Conservation (phyloP, 2,329 filamentous ascomycete genomes). For the Pyricularia pennisetigena region DNA sequence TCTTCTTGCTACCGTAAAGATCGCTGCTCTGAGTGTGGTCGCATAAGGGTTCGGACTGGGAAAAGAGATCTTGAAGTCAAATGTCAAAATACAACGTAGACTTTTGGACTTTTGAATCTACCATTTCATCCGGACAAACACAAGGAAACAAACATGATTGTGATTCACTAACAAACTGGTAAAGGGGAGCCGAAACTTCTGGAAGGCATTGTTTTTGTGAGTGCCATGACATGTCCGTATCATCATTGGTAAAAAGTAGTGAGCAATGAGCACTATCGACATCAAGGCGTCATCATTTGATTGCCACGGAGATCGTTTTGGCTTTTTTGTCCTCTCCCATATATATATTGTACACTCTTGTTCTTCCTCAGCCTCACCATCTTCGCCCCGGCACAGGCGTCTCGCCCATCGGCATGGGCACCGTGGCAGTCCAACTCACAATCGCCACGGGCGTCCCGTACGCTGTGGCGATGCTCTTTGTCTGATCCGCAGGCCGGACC, state of each 20-base stretch:
- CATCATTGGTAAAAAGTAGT: no score
- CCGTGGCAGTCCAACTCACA: background rate
- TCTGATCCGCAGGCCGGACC: conserved; percentile 14
- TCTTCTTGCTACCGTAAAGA: background rate
- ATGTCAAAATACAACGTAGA: background rate
- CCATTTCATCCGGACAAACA: background rate
- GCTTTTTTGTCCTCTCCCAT: background rate
- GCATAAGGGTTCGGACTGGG: background rate
- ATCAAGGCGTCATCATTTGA: no score
- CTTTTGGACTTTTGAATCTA: background rate
- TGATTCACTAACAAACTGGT: no score
- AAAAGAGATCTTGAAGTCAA: background rate
- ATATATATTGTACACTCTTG: background rate
- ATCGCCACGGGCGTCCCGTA: conserved; percentile 17
- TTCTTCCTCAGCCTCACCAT: background rate
- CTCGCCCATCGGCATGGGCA: background rate
- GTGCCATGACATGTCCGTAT: no score
- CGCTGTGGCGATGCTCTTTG: conserved; percentile 7
- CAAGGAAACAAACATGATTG: background rate
- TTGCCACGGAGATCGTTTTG: background rate
- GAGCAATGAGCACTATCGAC: no score
- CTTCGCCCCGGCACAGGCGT: background rate
- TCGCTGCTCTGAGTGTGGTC: background rate
- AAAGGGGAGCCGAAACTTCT: no score
- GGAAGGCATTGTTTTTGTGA: background rate